Percentiles rank a stretch among this genome's conserved stretches.
These are phyloP conservation scores for Chytriomyces sp. DNA, from an alignment of 192 early-diverging fungal genomes.

Conservation along the genomic window DNA sequence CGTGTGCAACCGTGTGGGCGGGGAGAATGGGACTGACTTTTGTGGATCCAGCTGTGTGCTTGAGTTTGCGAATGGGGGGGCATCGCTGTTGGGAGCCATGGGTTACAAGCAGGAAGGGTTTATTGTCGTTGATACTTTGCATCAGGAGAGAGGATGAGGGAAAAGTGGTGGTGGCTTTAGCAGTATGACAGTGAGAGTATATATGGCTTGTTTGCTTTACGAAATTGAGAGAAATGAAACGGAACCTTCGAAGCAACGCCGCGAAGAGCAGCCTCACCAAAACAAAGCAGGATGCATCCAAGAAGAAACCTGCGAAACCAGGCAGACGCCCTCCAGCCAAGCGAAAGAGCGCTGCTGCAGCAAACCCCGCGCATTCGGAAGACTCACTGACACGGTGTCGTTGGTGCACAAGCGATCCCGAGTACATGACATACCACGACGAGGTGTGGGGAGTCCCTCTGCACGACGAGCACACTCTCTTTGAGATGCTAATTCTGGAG, in stretches of 20 bases:
- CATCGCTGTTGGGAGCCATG: neutral
- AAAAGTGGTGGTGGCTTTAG: too few species aligned
- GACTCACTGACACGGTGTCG: slow-evolving; percentile 1
- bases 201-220: too few species aligned
- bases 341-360: too few species aligned
- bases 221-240: too few species aligned
- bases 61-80: slow-evolving; percentile 12
- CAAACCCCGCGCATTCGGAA: too few species aligned
- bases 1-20: slow-evolving; percentile 20
- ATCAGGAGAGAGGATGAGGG: neutral
- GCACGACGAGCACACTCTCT: slow-evolving; percentile 21
- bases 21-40: slow-evolving; percentile 29
- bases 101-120: slow-evolving; percentile 9
- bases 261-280: too few species aligned
- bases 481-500: slow-evolving; percentile 29
- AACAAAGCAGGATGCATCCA: too few species aligned
- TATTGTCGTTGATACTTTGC: slow-evolving; percentile 1
- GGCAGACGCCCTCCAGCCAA: too few species aligned
- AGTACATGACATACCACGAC: slow-evolving; percentile 26
- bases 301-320: too few species aligned
- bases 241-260: too few species aligned
- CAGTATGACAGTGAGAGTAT: too few species aligned
- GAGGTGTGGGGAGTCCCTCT: slow-evolving; percentile 17
- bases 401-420: slow-evolving; percentile 25
- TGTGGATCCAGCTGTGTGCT: slow-evolving; percentile 25